These are phyloP conservation scores for Laguncularia racemosa DNA, from an alignment of 345 rosid genomes.

Conservation along the genomic window DNA sequence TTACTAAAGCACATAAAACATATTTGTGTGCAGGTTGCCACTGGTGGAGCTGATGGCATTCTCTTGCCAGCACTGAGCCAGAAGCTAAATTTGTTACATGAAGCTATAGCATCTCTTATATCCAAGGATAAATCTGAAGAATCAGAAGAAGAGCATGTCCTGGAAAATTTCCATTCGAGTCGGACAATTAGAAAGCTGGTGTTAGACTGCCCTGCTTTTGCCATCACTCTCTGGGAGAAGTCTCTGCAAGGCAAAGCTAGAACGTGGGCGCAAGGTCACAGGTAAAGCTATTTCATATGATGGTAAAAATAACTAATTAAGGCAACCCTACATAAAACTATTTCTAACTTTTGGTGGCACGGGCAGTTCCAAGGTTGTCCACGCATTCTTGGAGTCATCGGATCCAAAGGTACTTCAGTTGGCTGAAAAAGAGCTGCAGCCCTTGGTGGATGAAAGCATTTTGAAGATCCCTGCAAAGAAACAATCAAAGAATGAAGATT, in stretches of 20 bases:
- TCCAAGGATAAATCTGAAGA: constrained; percentile 53
- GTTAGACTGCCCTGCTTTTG: constrained; percentile 59
- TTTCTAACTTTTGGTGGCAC: no score
- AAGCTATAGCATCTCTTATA: constrained; percentile 58
- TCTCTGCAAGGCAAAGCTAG: constrained; percentile 64
- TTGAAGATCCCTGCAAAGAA: constrained; percentile 42
- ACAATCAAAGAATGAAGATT: constrained; percentile 23
- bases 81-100: constrained; percentile 49
- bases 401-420: constrained; percentile 39
- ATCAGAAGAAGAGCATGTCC: constrained; percentile 49
- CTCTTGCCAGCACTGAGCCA: constrained; percentile 48
- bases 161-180: constrained; percentile 80
- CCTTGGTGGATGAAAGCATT: constrained; percentile 48
- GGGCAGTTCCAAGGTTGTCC: constrained; percentile 63
- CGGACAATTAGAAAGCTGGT: constrained; percentile 72
- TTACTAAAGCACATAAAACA: no score
- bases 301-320: neutral
- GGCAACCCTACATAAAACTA: no score
- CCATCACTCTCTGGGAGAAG: constrained; percentile 56
- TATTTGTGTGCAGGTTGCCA: constrained; percentile 42
- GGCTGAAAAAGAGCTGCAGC: constrained; percentile 58
- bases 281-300: constrained; percentile 32
- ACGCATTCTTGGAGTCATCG: constrained; percentile 59
- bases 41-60: constrained; percentile 59
- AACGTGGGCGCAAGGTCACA: constrained; percentile 77